These are phyloP conservation scores for Carex pumila DNA, from an alignment of 176 grass and related monocot genomes.

Conservation along the genomic window DNA sequence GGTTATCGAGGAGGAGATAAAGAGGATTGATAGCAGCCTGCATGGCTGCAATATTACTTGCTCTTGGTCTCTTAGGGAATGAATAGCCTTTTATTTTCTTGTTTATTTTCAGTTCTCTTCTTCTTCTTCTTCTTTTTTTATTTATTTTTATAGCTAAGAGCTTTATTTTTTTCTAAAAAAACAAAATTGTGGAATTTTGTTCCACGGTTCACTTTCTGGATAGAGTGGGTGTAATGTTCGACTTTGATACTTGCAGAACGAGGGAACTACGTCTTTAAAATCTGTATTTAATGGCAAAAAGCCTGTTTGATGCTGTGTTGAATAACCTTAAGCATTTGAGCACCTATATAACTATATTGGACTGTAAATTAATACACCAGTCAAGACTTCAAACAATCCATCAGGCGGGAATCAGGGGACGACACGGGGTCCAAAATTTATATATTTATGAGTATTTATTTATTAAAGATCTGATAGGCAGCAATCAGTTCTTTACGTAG, in stretches of 20 bases:
- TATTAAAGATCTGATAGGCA: not conserved
- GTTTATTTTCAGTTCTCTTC: not conserved
- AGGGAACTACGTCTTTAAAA: not conserved
- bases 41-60: not conserved
- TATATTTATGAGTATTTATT: not conserved
- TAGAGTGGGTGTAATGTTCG: not conserved
- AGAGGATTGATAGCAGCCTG: slow-evolving; percentile 7
- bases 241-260: not conserved
- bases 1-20: slow-evolving; percentile 31
- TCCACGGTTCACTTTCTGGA: not conserved
- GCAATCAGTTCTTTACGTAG: not conserved
- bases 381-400: not conserved
- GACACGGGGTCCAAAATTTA: no score
- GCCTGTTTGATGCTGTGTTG: not conserved
- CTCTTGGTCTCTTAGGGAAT: not conserved
- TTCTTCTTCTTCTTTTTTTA: not conserved
- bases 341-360: not conserved
- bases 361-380: not conserved
- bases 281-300: not conserved
- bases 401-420: not conserved
- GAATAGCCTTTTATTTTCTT: not conserved
- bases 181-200: not conserved
- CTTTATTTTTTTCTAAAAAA: not conserved
- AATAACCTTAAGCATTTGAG: not conserved
- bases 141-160: not conserved